Evolutionary conservation across 192 early-diverging fungal genomes (phyloP), one percentile per base, ranked within the genome.

Genomic region (Dissophora ornata): DNA sequence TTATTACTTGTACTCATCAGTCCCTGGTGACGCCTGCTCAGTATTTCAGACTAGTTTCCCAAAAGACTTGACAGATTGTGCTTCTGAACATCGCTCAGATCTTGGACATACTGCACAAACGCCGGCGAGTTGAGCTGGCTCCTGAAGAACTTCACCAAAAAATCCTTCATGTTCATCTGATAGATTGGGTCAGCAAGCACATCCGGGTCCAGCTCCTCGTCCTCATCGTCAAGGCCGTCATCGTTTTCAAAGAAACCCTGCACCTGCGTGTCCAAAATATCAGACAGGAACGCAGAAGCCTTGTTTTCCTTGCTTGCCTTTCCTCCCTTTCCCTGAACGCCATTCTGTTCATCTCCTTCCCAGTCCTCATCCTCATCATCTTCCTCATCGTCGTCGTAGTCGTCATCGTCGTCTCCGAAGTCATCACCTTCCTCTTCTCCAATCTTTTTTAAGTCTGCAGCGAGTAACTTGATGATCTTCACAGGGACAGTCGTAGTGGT

Each of bases 381-480:
- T 38, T 38, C 36, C 7, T 38, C 36, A 38, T 38, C 36, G 13
- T 38, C 36, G 36, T 38, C 36, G 13, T 38, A 38, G 36, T 9
- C 7, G 36, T 38, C 36, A 38, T 13, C 36, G 13, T 38, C 85
- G 33, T 66, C 82, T 7, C 77, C 68, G 16, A 75, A 74, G 5
- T 79, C 83, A 19, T 85, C 82, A 2, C 67, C 74, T 41, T 62
- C 77, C 13, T 85, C 81, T 29, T 91, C 87, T 9, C 81, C 58
- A 44, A 90, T 87, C 77, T 89, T 87, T 32, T 89, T 85, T 19
- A 93, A 73, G 53, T 98, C 95, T 15, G 82, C 82, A 18, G 94
- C 51, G 13, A 98, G 79, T 0, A 98, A 80, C 81, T 93, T 95
- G 53, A 97, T 62, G 9, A 94, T 94, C 78, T 96, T 98, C 59